Evolutionary conservation across 1,139 yeast species (phyloP).

Genomic region (Protomyces inundatus): DNA sequence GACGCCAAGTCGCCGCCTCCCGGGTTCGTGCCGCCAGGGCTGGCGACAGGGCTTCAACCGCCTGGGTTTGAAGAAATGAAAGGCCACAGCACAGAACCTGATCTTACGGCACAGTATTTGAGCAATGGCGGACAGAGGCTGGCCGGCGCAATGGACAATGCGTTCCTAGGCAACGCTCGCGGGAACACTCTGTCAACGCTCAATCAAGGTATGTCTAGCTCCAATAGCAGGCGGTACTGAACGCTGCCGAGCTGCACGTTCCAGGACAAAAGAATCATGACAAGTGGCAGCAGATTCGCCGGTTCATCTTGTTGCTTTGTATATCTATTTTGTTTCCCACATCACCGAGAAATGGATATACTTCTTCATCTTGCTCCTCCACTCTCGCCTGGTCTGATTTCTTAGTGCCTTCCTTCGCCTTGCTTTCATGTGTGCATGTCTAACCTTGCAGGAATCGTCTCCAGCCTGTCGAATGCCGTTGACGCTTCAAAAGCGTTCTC

Average conservation of each 20-base stretch:
- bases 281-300: not conserved
- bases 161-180: not conserved
- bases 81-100: not conserved
- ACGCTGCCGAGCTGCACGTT: too few species aligned
- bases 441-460: not conserved
- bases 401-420: too few species aligned
- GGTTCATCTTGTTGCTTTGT: not conserved
- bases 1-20: constrained; percentile 20
- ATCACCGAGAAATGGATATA: not conserved
- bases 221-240: not conserved
- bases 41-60: constrained; percentile 16
- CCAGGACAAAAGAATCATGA: too few species aligned
- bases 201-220: not conserved
- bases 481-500: not conserved
- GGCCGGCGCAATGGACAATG: not conserved
- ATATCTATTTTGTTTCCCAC: not conserved
- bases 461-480: not conserved
- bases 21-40: constrained; percentile 21
- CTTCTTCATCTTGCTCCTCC: not conserved
- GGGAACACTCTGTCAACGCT: not conserved
- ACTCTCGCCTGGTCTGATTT: not conserved
- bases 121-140: not conserved
- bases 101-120: not conserved
- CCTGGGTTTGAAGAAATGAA: constrained; percentile 8
- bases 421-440: too few species aligned